Conservation (phyloP, 805 yeast species). For the Wickerhamomyces queroliae region DNA sequence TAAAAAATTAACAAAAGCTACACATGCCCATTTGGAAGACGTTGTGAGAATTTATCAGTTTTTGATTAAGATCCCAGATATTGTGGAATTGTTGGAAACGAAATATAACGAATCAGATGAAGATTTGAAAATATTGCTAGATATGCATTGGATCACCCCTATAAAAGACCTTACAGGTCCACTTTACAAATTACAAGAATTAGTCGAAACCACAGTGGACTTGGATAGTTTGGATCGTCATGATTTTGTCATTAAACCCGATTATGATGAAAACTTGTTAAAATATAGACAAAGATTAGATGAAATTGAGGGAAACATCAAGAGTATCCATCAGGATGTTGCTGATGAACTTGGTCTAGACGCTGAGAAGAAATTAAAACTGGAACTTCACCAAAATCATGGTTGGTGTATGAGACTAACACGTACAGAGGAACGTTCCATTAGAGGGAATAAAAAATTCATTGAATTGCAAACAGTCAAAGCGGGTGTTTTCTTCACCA, state of each 20-base stretch:
- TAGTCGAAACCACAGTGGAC: constrained; percentile 91
- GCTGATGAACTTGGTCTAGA: constrained; percentile 78
- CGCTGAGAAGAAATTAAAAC: constrained; percentile 78
- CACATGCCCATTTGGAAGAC: constrained; percentile 70
- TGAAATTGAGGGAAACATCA: constrained; percentile 46
- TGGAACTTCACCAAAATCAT: constrained; percentile 81
- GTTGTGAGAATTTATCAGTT: constrained; percentile 86
- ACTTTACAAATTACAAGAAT: constrained; percentile 65
- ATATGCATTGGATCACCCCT: constrained; percentile 52
- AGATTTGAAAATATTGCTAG: constrained; percentile 31
- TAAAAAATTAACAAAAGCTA: constrained; percentile 50
- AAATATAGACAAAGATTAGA: constrained; percentile 55
- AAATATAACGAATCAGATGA: constrained; percentile 31
- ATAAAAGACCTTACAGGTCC: constrained; percentile 43
- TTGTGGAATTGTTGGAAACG: constrained; percentile 45
- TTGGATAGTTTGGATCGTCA: constrained; percentile 74
- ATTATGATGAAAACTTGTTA: constrained; percentile 75
- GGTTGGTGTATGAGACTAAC: constrained; percentile 96
- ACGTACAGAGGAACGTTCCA: constrained; percentile 76
- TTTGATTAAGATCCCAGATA: constrained; percentile 62
- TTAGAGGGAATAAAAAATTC: constrained; percentile 57
- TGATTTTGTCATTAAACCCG: constrained; percentile 83
- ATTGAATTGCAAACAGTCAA: constrained; percentile 86
- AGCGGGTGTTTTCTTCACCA: constrained; percentile 92
- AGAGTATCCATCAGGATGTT: constrained; percentile 52